phyloP scores from a whole-genome alignment of 495 filamentous ascomycete species.

The Hyaloscypha variabilis region DNA sequence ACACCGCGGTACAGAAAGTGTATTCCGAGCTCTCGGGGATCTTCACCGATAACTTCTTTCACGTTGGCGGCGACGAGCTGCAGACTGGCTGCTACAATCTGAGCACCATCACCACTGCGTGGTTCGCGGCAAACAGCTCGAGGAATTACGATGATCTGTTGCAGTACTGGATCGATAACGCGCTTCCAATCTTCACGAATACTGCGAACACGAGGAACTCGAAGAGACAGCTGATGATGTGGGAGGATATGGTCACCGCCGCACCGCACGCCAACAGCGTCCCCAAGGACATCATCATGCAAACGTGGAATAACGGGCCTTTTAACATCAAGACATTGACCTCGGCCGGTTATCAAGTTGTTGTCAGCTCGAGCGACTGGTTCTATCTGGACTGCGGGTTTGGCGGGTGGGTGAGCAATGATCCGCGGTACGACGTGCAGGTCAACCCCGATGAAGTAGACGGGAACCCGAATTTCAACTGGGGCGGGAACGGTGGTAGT shows the following conservation, averaged over 20 bases:
- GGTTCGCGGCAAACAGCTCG: slow-evolving; percentile 51
- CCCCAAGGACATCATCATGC: slow-evolving; percentile 54
- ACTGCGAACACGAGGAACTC: slow-evolving; percentile 32
- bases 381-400: slow-evolving; percentile 60
- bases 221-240: slow-evolving; percentile 53
- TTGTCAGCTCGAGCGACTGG: slow-evolving; percentile 57
- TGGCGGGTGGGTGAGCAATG: slow-evolving; percentile 57
- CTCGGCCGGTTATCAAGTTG: slow-evolving; percentile 51
- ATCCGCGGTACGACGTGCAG: slow-evolving; percentile 54
- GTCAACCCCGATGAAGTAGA: slow-evolving; percentile 43
- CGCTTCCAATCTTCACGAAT: slow-evolving; percentile 51
- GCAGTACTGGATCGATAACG: slow-evolving; percentile 58
- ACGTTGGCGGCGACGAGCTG: slow-evolving; percentile 57
- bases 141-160: slow-evolving; percentile 54
- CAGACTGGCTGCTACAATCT: slow-evolving; percentile 58
- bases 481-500: slow-evolving; percentile 50
- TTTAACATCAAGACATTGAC: slow-evolving; percentile 55
- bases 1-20: slow-evolving; percentile 52
- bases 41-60: slow-evolving; percentile 57
- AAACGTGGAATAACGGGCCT: slow-evolving; percentile 57
- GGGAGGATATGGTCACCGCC: slow-evolving; percentile 52
- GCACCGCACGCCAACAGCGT: slow-evolving; percentile 46
- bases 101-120: slow-evolving; percentile 45
- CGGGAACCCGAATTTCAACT: slow-evolving; percentile 51
- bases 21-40: slow-evolving; percentile 54